Conservation (phyloP, 2,329 filamentous ascomycete species). For the Calcarisporium arbuscula region DNA sequence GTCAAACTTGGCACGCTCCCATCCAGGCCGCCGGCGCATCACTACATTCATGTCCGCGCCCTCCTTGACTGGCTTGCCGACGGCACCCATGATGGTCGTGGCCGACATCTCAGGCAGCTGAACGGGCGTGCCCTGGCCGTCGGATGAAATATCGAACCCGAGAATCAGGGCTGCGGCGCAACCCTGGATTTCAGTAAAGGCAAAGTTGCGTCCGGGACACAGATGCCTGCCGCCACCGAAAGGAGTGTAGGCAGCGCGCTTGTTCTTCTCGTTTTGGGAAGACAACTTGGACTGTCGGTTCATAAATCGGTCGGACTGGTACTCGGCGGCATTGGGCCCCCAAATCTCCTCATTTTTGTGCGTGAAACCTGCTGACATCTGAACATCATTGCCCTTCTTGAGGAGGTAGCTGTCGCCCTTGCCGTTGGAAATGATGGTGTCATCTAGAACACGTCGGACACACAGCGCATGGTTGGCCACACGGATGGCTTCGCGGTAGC, state of each 20-base stretch:
- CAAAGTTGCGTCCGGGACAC: slow-evolving; percentile 26
- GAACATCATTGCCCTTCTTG: slow-evolving; percentile 17
- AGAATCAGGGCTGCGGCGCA: slow-evolving; percentile 1
- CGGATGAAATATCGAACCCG: slow-evolving; percentile 1
- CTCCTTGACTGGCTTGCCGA: slow-evolving; percentile 9
- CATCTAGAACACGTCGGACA: slow-evolving; percentile 31
- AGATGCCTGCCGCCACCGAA: slow-evolving; percentile 26
- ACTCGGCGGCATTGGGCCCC: slow-evolving; percentile 14
- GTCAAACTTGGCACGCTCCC: slow-evolving; percentile 18
- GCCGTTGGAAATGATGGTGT: slow-evolving; percentile 25
- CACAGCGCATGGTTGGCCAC: slow-evolving; percentile 28
- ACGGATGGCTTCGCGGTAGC: slow-evolving; percentile 38
- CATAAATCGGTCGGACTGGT: slow-evolving; percentile 17
- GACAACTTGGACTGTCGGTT: slow-evolving; percentile 5
- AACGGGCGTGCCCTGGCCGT: neutral
- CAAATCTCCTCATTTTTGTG: slow-evolving; percentile 14
- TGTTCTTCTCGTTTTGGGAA: slow-evolving; percentile 13
- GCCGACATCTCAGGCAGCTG: slow-evolving; percentile 2
- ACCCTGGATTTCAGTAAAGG: slow-evolving; percentile 21
- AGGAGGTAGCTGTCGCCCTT: slow-evolving; percentile 17
- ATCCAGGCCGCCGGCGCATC: slow-evolving; percentile 13
- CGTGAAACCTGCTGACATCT: slow-evolving; percentile 15
- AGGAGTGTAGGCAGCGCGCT: slow-evolving; percentile 18
- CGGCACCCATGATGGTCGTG: slow-evolving; percentile 7
- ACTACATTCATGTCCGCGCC: slow-evolving; percentile 6